phyloP scores from a whole-genome alignment of 345 rosid species.

The Cardamine chenopodiifolia region DNA sequence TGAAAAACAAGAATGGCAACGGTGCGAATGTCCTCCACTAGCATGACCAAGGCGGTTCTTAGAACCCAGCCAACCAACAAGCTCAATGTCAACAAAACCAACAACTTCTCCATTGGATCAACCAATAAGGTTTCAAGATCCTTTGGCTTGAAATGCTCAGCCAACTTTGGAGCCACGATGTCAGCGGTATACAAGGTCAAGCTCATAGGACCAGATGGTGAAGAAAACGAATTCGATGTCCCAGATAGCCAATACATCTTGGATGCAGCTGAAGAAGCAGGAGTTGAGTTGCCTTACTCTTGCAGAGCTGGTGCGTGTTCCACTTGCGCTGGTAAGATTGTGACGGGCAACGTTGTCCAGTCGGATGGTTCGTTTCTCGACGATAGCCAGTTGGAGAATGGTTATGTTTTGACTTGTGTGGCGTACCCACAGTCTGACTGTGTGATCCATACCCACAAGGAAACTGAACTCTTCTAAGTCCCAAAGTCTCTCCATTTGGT shows the following conservation, averaged over 20 bases:
- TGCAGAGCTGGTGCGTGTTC: constrained; percentile 96
- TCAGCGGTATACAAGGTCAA: constrained; percentile 67
- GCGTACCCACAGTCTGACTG: constrained; percentile 75
- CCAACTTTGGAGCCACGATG: constrained; percentile 53
- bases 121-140: constrained; percentile 53
- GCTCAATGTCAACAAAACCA: constrained; percentile 33
- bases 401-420: constrained; percentile 75
- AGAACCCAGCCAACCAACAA: constrained; percentile 40
- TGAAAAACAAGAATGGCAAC: constrained; percentile 52
- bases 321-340: constrained; percentile 75
- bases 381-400: constrained; percentile 54
- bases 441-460: constrained; percentile 87
- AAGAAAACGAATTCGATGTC: constrained; percentile 65
- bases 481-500: neutral
- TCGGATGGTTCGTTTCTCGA: constrained; percentile 87
- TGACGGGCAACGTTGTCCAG: constrained; percentile 68
- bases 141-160: constrained; percentile 62
- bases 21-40: constrained; percentile 46
- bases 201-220: constrained; percentile 70
- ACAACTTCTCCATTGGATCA: constrained; percentile 50
- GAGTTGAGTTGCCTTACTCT: constrained; percentile 80
- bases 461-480: constrained; percentile 60
- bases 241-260: constrained; percentile 64
- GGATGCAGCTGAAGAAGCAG: constrained; percentile 80
- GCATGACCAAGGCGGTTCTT: constrained; percentile 52